A percentile compares a stretch with the other conserved stretches of the same genome.
Conservation (phyloP, 352 stramenopile genomes). For the Phytophthora hybrid region DNA sequence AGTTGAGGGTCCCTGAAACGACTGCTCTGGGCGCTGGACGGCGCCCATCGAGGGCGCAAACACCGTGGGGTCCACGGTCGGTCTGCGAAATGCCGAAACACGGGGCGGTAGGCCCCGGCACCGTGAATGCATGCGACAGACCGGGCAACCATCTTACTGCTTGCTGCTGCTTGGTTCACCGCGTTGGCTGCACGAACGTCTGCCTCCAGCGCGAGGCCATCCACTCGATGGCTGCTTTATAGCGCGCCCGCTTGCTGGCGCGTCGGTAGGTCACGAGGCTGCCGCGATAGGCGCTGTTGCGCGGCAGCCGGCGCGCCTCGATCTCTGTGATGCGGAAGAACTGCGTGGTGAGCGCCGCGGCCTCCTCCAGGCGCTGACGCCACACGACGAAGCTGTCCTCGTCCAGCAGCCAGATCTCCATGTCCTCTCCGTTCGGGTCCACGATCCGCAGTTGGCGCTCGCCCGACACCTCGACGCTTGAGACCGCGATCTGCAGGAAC, state of each 20-base stretch:
- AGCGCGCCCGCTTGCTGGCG: conserved; percentile 56
- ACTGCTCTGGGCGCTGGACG: neutral
- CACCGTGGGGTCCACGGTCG: neutral
- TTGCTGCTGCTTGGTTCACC: conserved; percentile 15
- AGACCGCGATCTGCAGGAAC: conserved; percentile 81
- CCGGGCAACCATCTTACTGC: neutral
- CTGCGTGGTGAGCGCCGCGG: conserved; percentile 60
- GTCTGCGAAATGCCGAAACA: neutral
- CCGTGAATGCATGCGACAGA: conserved; percentile 3
- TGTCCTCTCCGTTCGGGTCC: conserved; percentile 77
- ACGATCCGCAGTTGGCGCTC: conserved; percentile 71
- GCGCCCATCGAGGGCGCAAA: neutral
- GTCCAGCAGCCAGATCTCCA: conserved; percentile 82
- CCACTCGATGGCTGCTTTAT: conserved; percentile 54
- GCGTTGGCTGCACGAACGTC: conserved; percentile 32
- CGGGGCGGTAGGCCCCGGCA: neutral
- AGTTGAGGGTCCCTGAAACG: neutral
- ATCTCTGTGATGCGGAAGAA: conserved; percentile 73
- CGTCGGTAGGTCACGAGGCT: conserved; percentile 74
- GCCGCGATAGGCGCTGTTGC: conserved; percentile 69
- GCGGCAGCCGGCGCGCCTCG: conserved; percentile 63
- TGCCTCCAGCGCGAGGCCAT: conserved; percentile 51
- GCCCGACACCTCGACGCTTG: conserved; percentile 70
- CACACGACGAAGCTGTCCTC: conserved; percentile 55
- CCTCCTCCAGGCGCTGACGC: conserved; percentile 68